Percentiles rank a stretch among this genome's conserved stretches.
Conservation (phyloP, 2,329 filamentous ascomycete genomes). For the Talaromyces amestolkiae region DNA sequence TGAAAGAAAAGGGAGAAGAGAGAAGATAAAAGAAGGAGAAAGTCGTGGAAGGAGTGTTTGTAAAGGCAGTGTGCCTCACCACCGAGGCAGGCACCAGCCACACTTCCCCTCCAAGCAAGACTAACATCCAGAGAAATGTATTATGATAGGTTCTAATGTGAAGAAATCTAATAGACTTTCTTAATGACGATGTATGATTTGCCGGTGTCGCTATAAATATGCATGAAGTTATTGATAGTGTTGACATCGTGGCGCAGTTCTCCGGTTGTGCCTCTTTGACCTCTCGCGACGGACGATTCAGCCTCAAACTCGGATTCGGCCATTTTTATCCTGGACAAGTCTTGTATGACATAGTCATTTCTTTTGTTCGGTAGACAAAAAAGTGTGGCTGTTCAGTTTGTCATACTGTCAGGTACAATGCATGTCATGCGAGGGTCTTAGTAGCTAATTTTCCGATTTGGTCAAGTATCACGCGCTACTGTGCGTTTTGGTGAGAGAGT, state of each 20-base stretch:
- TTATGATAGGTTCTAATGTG: background rate
- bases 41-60: background rate
- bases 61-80: background rate
- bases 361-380: background rate
- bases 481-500: background rate
- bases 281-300: conserved; percentile 1
- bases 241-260: conserved; percentile 4
- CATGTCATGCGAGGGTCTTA: conserved; percentile 6
- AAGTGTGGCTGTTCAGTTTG: conserved; percentile 9
- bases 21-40: background rate
- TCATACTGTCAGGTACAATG: conserved; percentile 11
- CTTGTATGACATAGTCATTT: background rate
- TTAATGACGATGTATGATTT: background rate
- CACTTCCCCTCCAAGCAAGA: background rate
- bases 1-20: background rate
- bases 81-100: background rate
- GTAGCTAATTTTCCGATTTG: background rate
- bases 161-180: background rate
- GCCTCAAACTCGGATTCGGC: conserved; percentile 2
- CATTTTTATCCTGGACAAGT: background rate
- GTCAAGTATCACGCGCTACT: conserved; percentile 5
- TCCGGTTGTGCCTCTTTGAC: background rate
- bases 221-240: background rate
- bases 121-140: background rate
- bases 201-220: background rate